Evolutionary conservation across 352 stramenopile genomes (phyloP), one percentile per base, ranked within the genome.

Genomic region (Phytophthora melonis): DNA sequence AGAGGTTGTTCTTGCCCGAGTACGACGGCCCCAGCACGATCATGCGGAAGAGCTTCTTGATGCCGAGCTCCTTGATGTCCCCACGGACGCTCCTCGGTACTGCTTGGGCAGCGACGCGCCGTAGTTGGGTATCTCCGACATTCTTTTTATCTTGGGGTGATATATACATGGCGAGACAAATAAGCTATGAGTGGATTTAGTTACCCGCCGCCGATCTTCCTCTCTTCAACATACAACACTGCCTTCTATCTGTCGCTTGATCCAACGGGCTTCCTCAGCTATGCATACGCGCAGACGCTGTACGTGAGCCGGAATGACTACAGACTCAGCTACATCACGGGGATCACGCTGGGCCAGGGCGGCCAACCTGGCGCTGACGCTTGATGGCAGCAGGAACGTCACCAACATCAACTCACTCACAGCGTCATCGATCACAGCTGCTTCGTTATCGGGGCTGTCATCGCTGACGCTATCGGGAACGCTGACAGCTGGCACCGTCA

Each of bases 21-120:
- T 67, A 72, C 21, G 50, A 63, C 5, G 57, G 66, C 23, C 57
- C 66, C 32, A 72, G 57, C 5, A 72, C 63, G 16, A 72, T 57
- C 56, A 67, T 67, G 50, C 66, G 58, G 60, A 72, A 72, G 27
- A 72, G 49, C 65, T 58, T 60, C 43, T 72, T 66, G n/a, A 72
- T 72, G 30, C 59, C 58, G 23, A 72, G 39, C n/a, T 32, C 41
- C 19, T 55, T 27, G 1, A 72, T 72, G 23, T 66, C 56, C 6
- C 66, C 43, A 53, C 45, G 19, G 13, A 11, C 0, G 50, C 16
- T 14, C 30, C 36, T 8, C 59, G 58, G 57, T 56, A 75, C 14
- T 75, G 53, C 30, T 75, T 71, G 21, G 63, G 62, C 3, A 63
- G 32, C 13, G 58, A 54, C 52, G 16, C 41, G 7, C 56, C 55